phyloP scores from a whole-genome alignment of 257 asterid species.

The Plantago ovata region DNA sequence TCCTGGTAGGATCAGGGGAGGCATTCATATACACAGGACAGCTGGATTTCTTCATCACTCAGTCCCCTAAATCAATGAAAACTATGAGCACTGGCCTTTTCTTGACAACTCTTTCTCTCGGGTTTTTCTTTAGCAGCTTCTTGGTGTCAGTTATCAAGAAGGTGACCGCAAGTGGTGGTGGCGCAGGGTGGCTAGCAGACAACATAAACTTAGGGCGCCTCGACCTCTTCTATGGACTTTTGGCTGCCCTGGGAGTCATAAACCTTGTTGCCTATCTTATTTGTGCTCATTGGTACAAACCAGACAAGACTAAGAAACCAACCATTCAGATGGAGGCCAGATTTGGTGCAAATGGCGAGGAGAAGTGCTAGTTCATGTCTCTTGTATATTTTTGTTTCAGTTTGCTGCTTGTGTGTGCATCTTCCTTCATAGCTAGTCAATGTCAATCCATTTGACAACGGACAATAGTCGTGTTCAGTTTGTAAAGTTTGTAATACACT shows the following conservation, averaged over 20 bases:
- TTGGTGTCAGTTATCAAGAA: conserved; percentile 62
- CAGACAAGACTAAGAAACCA: conserved; percentile 33
- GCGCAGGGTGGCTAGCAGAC: conserved; percentile 78
- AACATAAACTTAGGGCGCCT: conserved; percentile 78
- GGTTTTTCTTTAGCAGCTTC: conserved; percentile 77
- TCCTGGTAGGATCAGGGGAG: conserved; percentile 83
- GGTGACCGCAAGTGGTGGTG: conserved; percentile 40
- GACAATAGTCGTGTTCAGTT: too few relatives aligned
- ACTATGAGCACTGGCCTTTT: conserved; percentile 96
- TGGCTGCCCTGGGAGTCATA: conserved; percentile 54
- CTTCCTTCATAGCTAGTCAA: background rate
- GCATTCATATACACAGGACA: conserved; percentile 94
- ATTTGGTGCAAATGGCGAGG: conserved; percentile 29
- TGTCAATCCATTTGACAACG: too few relatives aligned
- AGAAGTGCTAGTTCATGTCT: conserved; percentile 31
- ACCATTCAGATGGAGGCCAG: conserved; percentile 27
- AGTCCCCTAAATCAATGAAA: conserved; percentile 93
- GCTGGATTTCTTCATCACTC: conserved; percentile 85
- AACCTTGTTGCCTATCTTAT: conserved; percentile 52
- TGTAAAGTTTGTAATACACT: too few relatives aligned
- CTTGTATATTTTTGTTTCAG: conserved; percentile 3
- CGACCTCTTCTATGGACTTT: conserved; percentile 71
- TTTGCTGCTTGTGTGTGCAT: background rate
- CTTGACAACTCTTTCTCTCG: conserved; percentile 75
- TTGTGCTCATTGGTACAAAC: conserved; percentile 63